phyloP scores from a whole-genome alignment of 2,329 filamentous ascomycete species.

The Aureobasidium sp. region DNA sequence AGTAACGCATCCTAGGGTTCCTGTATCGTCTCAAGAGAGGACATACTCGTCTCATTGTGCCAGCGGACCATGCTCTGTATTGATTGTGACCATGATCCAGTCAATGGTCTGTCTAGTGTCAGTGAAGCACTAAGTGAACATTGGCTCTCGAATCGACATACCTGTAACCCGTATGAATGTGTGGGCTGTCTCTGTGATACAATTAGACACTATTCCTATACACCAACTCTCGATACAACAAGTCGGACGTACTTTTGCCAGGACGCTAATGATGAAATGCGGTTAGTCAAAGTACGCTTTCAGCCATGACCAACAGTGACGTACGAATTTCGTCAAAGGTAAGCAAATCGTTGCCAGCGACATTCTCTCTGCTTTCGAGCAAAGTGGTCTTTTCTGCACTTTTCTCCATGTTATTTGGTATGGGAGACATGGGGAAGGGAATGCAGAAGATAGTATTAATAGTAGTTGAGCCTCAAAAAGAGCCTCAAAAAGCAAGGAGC shows the following conservation, averaged over 20 bases:
- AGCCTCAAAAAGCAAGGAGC: not conserved
- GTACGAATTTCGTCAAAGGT: conserved; percentile 23
- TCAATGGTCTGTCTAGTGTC: conserved; percentile 7
- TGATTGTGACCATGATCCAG: conserved; percentile 16
- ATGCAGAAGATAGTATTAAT: conserved; percentile 1
- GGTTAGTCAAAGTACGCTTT: not conserved
- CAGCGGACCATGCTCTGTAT: conserved; percentile 17
- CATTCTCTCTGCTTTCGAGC: not conserved
- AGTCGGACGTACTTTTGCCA: conserved; percentile 21
- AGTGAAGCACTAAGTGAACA: not conserved
- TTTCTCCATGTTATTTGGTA: not conserved
- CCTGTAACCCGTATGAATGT: conserved; percentile 22
- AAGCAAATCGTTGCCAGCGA: not conserved
- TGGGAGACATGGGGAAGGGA: not conserved
- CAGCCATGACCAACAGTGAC: conserved; percentile 12
- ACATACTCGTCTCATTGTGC: conserved; percentile 24
- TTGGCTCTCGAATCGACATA: not conserved
- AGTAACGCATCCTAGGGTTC: not conserved
- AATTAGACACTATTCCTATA: not conserved
- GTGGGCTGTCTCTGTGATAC: conserved; percentile 16
- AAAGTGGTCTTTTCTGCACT: not conserved
- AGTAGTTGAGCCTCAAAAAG: conserved; percentile 14
- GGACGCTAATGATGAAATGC: conserved; percentile 1
- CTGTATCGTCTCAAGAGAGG: not conserved
- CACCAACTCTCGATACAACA: not conserved